A percentile compares a stretch with the other conserved stretches of the same genome.
Conservation (phyloP, 345 rosid genomes). For the Eucalyptus regnans region DNA sequence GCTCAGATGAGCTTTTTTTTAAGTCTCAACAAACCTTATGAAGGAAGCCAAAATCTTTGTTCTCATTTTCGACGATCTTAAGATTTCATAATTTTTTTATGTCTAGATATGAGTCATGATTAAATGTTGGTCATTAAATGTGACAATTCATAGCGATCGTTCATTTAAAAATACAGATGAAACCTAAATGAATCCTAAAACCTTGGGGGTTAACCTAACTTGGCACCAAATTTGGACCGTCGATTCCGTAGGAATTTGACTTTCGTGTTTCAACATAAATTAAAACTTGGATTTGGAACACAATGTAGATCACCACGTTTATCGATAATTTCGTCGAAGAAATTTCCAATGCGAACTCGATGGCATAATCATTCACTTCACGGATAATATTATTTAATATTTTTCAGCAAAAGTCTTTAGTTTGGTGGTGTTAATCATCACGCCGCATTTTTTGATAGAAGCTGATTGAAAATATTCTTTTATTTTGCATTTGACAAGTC, state of each 20-base stretch:
- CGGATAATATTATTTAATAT: background rate
- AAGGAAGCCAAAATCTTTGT: no score
- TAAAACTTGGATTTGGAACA: no score
- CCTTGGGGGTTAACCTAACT: background rate
- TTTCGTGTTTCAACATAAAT: background rate
- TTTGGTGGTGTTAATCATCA: background rate
- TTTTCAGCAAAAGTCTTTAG: background rate
- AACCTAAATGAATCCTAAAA: no score
- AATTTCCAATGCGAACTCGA: background rate
- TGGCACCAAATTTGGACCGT: background rate
- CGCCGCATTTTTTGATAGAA: background rate
- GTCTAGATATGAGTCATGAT: no score
- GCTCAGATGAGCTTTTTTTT: no score
- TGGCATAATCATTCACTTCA: background rate
- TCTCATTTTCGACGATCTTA: no score
- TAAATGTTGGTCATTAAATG: no score
- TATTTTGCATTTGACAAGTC: accelerated
- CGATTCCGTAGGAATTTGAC: background rate
- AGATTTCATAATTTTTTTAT: no score
- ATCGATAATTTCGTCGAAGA: background rate
- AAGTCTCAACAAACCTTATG: no score
- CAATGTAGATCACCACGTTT: no score
- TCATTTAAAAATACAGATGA: no score
- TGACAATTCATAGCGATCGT: no score
- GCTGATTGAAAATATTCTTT: background rate